phyloP scores from a whole-genome alignment of 75 land plant genomes.

The Cryptomeria japonica region DNA sequence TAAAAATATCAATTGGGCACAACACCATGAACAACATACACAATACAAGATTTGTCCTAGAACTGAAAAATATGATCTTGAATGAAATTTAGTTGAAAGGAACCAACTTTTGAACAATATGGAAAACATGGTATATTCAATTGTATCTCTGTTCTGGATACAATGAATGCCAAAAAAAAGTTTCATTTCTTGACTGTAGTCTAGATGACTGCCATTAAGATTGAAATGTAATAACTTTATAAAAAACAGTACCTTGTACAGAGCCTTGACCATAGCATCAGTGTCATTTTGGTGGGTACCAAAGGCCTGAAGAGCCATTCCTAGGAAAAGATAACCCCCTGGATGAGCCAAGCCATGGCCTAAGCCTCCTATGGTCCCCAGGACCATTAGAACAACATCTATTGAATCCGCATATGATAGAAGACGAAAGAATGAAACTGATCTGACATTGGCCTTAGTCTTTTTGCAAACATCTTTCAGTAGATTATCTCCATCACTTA shows the following conservation, averaged over 20 bases:
- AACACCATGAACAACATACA: no score
- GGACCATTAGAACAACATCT: constrained; percentile 44
- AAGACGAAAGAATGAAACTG: constrained; percentile 32
- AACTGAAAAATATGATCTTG: no score
- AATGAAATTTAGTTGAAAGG: no score
- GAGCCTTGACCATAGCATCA: constrained; percentile 30
- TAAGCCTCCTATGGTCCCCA: constrained; percentile 47
- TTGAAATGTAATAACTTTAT: neutral
- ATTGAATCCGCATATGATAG: constrained; percentile 44
- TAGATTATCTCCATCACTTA: neutral
- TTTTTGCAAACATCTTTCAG: neutral
- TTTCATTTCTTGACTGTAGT: no score
- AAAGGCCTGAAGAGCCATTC: constrained; percentile 30
- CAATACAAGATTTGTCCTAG: no score
- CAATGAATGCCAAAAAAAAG: no score
- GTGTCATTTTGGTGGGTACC: constrained; percentile 28
- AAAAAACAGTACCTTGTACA: constrained; percentile 20
- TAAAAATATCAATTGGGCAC: no score
- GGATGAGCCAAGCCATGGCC: constrained; percentile 60
- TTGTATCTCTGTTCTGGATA: no score
- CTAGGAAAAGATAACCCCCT: constrained; percentile 22
- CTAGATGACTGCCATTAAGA: neutral
- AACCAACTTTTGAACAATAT: no score
- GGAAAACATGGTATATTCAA: no score
- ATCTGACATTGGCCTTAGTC: neutral